Evolutionary conservation across 2,329 filamentous ascomycete genomes (phyloP).

Genomic region (Trichoderma breve): DNA sequence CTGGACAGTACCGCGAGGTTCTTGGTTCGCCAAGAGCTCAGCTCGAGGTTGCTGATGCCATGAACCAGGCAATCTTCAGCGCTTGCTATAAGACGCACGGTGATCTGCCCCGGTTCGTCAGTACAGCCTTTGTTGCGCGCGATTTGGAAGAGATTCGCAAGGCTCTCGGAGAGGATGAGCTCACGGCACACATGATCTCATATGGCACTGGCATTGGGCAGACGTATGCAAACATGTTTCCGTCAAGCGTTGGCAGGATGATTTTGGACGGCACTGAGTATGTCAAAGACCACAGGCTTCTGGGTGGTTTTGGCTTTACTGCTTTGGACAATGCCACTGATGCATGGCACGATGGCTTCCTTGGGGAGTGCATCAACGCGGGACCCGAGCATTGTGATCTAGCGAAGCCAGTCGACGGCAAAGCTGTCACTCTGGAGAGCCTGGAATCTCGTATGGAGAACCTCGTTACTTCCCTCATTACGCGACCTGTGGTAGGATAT

Average conservation of each 20-base stretch:
- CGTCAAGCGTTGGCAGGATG: conserved; percentile 46
- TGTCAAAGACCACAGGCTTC: conserved; percentile 43
- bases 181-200: conserved; percentile 50
- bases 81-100: conserved; percentile 44
- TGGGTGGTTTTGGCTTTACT: conserved; percentile 48
- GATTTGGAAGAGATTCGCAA: conserved; percentile 50
- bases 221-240: conserved; percentile 52
- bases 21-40: conserved; percentile 36
- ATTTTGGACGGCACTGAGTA: conserved; percentile 51
- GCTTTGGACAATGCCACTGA: conserved; percentile 50
- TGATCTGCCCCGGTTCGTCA: conserved; percentile 46
- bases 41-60: conserved; percentile 44
- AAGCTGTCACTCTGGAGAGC: conserved; percentile 34
- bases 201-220: conserved; percentile 54
- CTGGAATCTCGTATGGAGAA: conserved; percentile 41
- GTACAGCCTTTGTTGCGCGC: conserved; percentile 46
- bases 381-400: conserved; percentile 47
- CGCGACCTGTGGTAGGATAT: conserved; percentile 41
- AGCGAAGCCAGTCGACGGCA: conserved; percentile 33
- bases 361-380: conserved; percentile 49
- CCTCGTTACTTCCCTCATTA: conserved; percentile 38
- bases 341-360: conserved; percentile 49
- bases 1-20: conserved; percentile 40
- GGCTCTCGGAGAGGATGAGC: conserved; percentile 44
- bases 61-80: conserved; percentile 44